Base-by-base conservation (phyloP, 23 red algal species). In the Cyanidium caldarium region DNA sequence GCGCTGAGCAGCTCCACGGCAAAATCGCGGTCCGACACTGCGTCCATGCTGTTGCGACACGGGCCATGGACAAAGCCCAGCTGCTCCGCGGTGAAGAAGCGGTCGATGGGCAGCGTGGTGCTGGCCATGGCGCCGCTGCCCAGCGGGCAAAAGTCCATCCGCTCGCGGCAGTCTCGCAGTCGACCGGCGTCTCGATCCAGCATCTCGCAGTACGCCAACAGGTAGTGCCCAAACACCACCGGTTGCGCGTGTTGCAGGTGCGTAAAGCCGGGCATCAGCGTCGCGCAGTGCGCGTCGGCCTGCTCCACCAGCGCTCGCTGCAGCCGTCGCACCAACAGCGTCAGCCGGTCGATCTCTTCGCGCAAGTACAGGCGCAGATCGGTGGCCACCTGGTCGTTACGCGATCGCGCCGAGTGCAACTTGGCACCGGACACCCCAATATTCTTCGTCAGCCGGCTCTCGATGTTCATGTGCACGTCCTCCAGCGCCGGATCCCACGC, bases 191-290 rank as follows among this genome's bases (percentile, higher is more conserved):
- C 92, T n/a, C 92, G 68, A 41, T 88, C 73, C 10, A 98, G 67
- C 92, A 98, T 98, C 57, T 98, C 92, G 33, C 70, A 67, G 58
- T 98, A 98, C 14, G 92, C 92, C 13, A 98, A 46, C 34, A 98
- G 69, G 42, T 85, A 77, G 65, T 98, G 92, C 0, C 80, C 92
- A 30, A 98, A 67, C 37, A 98, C 84, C 0, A 98, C 77, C 10
- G 92, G 92, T 68, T 98, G 92, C n/a, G 92, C 92, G 72, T 98
- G 92, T 41, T 98, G 92, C 69, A 98, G 37, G 73, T 98, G 92
- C 41, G 92, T 98, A 65, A 89, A 98, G 14, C 92, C 92, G 14
- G 92, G 92, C 78, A 98, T 41, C 7, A 98, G 58, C 2, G 84
- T 88, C n/a, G 86, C 44, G 33, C 66, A 69, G 68, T 98, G 75